Base-by-base conservation (phyloP, 805 yeast genomes). In the Wickerhamomyces canadensis region DNA sequence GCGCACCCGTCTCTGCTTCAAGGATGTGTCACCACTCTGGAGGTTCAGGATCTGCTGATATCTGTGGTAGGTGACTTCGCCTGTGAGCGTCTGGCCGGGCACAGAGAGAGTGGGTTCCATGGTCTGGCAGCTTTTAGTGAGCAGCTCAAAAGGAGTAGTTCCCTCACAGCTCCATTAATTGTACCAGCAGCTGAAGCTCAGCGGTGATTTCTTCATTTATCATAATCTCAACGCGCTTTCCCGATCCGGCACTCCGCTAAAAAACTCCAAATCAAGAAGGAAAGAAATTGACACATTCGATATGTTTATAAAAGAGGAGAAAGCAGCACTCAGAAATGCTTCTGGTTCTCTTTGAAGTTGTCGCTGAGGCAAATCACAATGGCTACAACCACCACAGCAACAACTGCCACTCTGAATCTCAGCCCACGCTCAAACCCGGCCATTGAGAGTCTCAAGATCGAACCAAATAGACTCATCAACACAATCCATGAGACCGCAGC, bases 401-500 rank as follows among this genome's bases (percentile, higher is more conserved):
- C 33, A 14, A 39, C n/a, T n/a, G n/a, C n/a, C n/a, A n/a, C 21
- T 6, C 31, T 48, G 28, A 23, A 28, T 9, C 15, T 25, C 8
- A 33, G 33, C 7, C 23, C 23, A 21, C 23, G 10, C 18, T 22
- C 40, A 15, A 23, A n/a, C 25, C 19, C 30, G 19, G 40, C 52
- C 5, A 58, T 52, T 23, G 53, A 56, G 9, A 46, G 51, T 15
- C 46, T 61, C 32, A 35, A 36, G 8, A 58, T 67, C 35, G 55
- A 50, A 14, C 51, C 58, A 13, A 70, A 69, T 5, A 61, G 83
- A 36, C 61, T 79, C 37, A 54, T 78, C 41, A 61, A 67, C 16
- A 78, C 85, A 6, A 77, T 80, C 43, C 83, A 80, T 53, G 67
- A 67, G 19, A 79, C 87, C 4, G 74, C 84, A 22, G 45, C 56